phyloP scores from a whole-genome alignment of 768 basidiomycete species.

The Asterophora parasitica region DNA sequence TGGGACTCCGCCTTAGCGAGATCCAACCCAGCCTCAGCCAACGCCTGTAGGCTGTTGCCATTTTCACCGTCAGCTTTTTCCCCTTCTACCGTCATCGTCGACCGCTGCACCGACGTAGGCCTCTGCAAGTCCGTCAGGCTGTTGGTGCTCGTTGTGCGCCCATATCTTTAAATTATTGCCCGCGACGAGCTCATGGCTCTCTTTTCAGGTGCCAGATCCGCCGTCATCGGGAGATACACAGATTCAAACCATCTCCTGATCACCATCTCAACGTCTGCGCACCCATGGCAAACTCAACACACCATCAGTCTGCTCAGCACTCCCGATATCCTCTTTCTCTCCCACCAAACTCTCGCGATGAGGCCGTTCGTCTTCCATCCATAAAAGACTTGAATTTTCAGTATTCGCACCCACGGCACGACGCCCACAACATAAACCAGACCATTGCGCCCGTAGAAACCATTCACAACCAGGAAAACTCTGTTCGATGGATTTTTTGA shows the following conservation, averaged over 20 bases:
- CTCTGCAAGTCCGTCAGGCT: not conserved
- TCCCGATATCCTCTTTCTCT: constrained; percentile 32
- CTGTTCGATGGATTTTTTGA: constrained; percentile 39
- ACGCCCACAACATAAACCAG: constrained; percentile 11
- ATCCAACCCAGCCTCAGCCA: constrained; percentile 21
- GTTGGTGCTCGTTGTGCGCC: constrained; percentile 13
- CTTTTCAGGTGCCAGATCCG: constrained; percentile 42
- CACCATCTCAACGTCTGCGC: constrained; percentile 32
- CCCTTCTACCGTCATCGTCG: constrained; percentile 17
- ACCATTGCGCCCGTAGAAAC: constrained; percentile 20
- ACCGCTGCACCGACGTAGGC: not conserved
- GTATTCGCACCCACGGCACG: constrained; percentile 27
- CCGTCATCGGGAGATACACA: constrained; percentile 64
- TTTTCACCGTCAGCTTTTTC: constrained; percentile 18
- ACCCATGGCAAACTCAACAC: constrained; percentile 44
- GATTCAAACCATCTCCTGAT: constrained; percentile 43
- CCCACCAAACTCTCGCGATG: constrained; percentile 35
- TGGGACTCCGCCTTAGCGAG: constrained; percentile 31
- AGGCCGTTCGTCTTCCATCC: constrained; percentile 53
- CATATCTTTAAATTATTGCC: constrained; percentile 8
- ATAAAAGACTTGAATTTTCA: constrained; percentile 70
- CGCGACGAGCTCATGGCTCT: constrained; percentile 18
- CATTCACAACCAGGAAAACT: constrained; percentile 24
- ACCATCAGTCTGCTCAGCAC: constrained; percentile 36
- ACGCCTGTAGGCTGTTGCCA: constrained; percentile 7